Conservation (phyloP, 768 basidiomycete species). For the Leucosporidium creatinivorum region DNA sequence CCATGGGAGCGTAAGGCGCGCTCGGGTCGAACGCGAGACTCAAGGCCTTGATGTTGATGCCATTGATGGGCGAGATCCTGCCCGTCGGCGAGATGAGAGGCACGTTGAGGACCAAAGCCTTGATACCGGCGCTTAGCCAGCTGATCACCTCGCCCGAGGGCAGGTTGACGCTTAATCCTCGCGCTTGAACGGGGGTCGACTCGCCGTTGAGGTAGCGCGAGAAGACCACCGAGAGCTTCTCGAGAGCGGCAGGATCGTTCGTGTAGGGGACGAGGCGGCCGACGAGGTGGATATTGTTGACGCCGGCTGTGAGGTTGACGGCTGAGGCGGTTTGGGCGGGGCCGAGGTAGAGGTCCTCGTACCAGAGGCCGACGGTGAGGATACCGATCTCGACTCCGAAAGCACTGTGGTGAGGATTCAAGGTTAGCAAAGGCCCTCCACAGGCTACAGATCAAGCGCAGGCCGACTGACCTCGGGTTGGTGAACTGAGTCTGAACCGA, state of each 20-base stretch:
- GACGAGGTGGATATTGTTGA: slow-evolving; percentile 54
- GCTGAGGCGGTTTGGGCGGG: slow-evolving; percentile 6
- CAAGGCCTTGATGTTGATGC: slow-evolving; percentile 58
- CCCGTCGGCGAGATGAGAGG: slow-evolving; percentile 49
- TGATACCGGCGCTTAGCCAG: slow-evolving; percentile 60
- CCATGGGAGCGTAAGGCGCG: slow-evolving; percentile 55
- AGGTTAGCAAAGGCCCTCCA: not conserved
- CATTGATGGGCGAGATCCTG: slow-evolving; percentile 57
- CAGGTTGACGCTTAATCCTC: slow-evolving; percentile 56
- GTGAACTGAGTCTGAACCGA: slow-evolving; percentile 12
- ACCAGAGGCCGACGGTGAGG: slow-evolving; percentile 56
- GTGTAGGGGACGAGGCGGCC: slow-evolving; percentile 56
- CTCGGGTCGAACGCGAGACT: slow-evolving; percentile 53
- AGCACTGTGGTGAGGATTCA: slow-evolving; percentile 41
- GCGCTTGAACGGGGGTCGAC: slow-evolving; percentile 54
- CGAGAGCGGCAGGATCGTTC: slow-evolving; percentile 45
- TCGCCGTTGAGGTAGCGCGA: slow-evolving; percentile 65
- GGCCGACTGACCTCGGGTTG: slow-evolving; percentile 16
- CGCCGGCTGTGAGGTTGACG: slow-evolving; percentile 39
- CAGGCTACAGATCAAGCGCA: not conserved
- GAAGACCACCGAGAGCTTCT: slow-evolving; percentile 56
- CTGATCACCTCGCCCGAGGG: slow-evolving; percentile 53
- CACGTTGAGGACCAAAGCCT: slow-evolving; percentile 54
- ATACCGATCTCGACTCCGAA: slow-evolving; percentile 65
- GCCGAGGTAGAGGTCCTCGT: slow-evolving; percentile 44